phyloP scores from a whole-genome alignment of 1,284 basidiomycete genomes.

The Austroboletus rostrupii region DNA sequence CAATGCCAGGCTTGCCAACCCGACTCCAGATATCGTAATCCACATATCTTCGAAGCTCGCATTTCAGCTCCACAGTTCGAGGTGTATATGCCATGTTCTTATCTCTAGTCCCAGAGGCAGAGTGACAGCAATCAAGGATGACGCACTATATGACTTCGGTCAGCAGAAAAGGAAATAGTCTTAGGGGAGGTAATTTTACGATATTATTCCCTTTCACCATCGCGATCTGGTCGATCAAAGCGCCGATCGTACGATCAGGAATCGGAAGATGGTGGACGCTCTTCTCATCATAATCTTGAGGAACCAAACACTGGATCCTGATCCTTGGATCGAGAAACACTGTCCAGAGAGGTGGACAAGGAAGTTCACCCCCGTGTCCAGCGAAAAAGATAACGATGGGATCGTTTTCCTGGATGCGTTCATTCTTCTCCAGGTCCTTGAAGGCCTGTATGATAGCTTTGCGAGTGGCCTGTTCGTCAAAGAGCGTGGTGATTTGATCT shows the following conservation, averaged over 20 bases:
- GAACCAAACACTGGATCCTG: conserved; percentile 51
- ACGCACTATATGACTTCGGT: conserved; percentile 33
- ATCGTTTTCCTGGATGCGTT: conserved; percentile 50
- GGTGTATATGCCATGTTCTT: conserved; percentile 33
- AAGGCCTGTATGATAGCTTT: conserved; percentile 49
- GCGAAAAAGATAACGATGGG: conserved; percentile 64
- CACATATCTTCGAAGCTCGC: conserved; percentile 45
- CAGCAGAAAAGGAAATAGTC: background rate
- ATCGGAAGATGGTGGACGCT: conserved; percentile 32
- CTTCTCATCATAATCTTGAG: conserved; percentile 50
- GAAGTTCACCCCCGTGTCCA: conserved; percentile 53
- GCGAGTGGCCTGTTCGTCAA: conserved; percentile 53
- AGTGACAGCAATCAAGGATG: conserved; percentile 60
- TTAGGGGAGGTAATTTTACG: background rate
- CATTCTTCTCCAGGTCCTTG: conserved; percentile 48
- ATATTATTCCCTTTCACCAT: conserved; percentile 58
- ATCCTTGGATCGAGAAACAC: conserved; percentile 27
- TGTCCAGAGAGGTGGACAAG: conserved; percentile 47
- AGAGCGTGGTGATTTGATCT: conserved; percentile 48
- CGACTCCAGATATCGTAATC: conserved; percentile 44
- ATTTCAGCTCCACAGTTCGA: conserved; percentile 44
- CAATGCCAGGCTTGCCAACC: conserved; percentile 28
- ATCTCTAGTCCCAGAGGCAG: conserved; percentile 37
- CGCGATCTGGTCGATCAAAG: conserved; percentile 49
- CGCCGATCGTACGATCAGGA: conserved; percentile 52